Percentiles rank a stretch among this genome's conserved stretches.
Evolutionary conservation across 768 basidiomycete species (phyloP).

Genomic region (Pilatotrama ljubarskyi): DNA sequence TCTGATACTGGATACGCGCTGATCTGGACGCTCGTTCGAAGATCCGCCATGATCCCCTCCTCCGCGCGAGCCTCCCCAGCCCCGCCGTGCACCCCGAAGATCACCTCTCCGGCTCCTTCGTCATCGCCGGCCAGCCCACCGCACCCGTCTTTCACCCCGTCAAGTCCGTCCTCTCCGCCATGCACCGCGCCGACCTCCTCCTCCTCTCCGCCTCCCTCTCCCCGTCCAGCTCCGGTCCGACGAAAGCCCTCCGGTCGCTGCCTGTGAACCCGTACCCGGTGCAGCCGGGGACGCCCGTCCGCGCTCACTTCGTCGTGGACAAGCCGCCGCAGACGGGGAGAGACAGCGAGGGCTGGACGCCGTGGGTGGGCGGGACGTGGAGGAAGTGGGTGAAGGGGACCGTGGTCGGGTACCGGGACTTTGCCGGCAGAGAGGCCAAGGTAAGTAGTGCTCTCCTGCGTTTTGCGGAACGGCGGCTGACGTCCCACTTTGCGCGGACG

Average conservation of each 20-base stretch:
- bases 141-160: conserved; percentile 42
- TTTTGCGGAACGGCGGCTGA: not conserved
- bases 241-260: conserved; percentile 41
- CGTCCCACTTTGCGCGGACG: not conserved
- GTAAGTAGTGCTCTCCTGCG: conserved; percentile 33
- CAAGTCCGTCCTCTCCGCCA: conserved; percentile 49
- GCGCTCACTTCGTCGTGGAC: conserved; percentile 55
- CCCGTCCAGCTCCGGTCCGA: conserved; percentile 17
- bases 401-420: conserved; percentile 60
- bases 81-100: conserved; percentile 16
- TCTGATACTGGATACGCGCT: not conserved
- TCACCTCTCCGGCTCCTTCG: conserved; percentile 42
- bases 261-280: conserved; percentile 67
- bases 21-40: conserved; percentile 18
- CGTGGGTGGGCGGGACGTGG: conserved; percentile 56
- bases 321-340: conserved; percentile 31
- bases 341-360: conserved; percentile 43
- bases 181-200: conserved; percentile 59
- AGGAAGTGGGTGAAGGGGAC: conserved; percentile 53
- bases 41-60: conserved; percentile 39
- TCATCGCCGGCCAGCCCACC: conserved; percentile 40
- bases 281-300: conserved; percentile 44
- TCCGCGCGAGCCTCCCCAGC: conserved; percentile 21
- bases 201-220: conserved; percentile 37
- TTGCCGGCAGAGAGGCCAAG: conserved; percentile 56